Percentiles rank a stretch among this genome's conserved stretches.
Evolutionary conservation across 108 stramenopile genomes (phyloP).

Genomic region (Nitzschia putrida): DNA sequence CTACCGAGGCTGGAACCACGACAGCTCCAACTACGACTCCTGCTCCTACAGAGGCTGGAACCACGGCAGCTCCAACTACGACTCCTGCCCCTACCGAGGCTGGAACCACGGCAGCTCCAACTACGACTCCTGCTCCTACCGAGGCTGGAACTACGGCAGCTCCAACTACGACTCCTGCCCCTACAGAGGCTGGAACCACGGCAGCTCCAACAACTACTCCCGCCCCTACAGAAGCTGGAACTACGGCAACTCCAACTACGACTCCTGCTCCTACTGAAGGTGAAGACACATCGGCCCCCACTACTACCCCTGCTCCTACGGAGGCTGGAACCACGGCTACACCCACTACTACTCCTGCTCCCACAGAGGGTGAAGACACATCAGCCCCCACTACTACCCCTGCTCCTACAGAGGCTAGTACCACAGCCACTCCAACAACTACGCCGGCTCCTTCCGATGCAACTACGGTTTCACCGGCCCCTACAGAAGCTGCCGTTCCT

Average conservation of each 20-base stretch:
- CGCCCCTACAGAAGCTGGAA: background rate
- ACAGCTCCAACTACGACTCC: background rate
- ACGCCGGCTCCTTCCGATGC: background rate
- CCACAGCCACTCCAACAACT: background rate
- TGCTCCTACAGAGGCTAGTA: background rate
- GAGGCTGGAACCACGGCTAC: background rate
- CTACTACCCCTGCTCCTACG: background rate
- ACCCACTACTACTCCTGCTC: background rate
- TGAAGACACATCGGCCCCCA: background rate
- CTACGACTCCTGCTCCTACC: background rate
- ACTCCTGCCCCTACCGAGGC: background rate
- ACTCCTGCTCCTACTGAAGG: background rate
- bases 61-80: background rate
- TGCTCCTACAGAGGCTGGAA: background rate
- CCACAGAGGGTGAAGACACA: background rate
- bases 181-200: slow-evolving; percentile 7
- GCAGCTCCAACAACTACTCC: slow-evolving; percentile 11
- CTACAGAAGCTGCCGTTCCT: background rate
- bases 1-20: background rate
- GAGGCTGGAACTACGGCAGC: background rate
- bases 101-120: background rate
- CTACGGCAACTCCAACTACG: background rate
- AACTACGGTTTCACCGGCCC: slow-evolving; percentile 8
- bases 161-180: background rate
- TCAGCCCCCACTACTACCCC: background rate